Evolutionary conservation across 306 rosid species (phyloP).

Genomic region (Biancaea sappan): DNA sequence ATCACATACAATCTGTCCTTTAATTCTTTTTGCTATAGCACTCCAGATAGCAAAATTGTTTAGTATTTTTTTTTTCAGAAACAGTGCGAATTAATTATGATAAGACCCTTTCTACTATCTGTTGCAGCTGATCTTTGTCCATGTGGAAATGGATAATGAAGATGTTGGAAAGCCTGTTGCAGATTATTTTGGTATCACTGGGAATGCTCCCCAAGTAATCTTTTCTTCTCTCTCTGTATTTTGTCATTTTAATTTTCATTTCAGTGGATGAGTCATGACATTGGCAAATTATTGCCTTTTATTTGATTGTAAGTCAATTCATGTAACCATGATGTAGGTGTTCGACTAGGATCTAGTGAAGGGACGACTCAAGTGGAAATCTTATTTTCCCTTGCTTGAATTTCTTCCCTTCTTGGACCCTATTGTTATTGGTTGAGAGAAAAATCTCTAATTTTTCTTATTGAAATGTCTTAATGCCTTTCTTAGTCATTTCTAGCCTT

Average conservation of each 20-base stretch:
- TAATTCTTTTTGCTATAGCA: constrained; percentile 6
- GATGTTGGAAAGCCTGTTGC: constrained; percentile 92
- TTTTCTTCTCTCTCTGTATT: constrained; percentile 21
- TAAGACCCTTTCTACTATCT: constrained; percentile 18
- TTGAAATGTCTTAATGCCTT: too few species aligned
- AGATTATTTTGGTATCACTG: constrained; percentile 84
- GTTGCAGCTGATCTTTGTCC: constrained; percentile 85
- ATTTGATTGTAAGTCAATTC: constrained; percentile 14
- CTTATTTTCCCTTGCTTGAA: too few species aligned
- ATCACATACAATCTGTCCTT: neutral
- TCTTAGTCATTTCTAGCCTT: too few species aligned
- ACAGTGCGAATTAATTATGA: constrained; percentile 6
- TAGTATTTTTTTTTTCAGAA: constrained; percentile 17
- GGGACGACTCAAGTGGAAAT: too few species aligned
- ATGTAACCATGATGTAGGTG: too few species aligned
- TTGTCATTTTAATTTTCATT: constrained; percentile 4
- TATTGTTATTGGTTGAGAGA: too few species aligned
- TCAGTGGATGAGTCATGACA: constrained; percentile 1
- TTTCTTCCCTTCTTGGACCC: too few species aligned
- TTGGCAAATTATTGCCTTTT: constrained; percentile 21
- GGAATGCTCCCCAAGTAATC: constrained; percentile 73
- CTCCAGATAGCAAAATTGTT: constrained; percentile 10
- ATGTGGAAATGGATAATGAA: constrained; percentile 82
- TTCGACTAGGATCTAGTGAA: too few species aligned
- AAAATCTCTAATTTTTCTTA: too few species aligned